These are phyloP conservation scores for Carex pumila DNA, from an alignment of 176 grass and related monocot genomes.

Conservation along the genomic window DNA sequence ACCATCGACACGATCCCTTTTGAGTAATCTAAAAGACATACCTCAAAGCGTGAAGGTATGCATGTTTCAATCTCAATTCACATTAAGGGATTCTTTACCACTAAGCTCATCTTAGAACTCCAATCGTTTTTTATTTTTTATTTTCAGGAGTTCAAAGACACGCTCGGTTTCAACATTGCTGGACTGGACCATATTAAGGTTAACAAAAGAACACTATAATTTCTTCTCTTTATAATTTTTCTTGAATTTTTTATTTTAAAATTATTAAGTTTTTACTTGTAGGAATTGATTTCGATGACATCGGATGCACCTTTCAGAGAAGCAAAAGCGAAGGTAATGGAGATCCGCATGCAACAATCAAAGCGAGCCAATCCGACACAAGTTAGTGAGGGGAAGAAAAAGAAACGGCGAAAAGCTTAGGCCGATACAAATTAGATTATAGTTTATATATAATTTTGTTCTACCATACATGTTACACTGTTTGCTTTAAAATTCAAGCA, in stretches of 20 bases:
- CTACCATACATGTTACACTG: not conserved
- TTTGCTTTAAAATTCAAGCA: constrained; percentile 16
- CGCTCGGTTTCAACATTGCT: constrained; percentile 82
- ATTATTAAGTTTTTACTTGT: constrained; percentile 10
- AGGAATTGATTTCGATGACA: constrained; percentile 67
- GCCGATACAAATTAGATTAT: constrained; percentile 8
- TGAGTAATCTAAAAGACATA: constrained; percentile 51
- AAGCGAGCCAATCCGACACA: constrained; percentile 31
- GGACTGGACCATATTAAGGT: constrained; percentile 93
- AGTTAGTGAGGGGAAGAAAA: constrained; percentile 45
- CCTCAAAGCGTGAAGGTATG: constrained; percentile 68
- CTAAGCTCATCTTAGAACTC: not conserved
- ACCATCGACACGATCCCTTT: constrained; percentile 52
- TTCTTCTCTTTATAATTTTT: not conserved
- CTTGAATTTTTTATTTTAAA: not conserved
- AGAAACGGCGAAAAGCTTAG: constrained; percentile 41
- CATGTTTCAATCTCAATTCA: not conserved
- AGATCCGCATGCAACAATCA: constrained; percentile 56
- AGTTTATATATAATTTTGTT: not conserved
- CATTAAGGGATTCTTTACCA: not conserved
- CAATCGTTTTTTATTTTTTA: not conserved
- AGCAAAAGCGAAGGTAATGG: constrained; percentile 69
- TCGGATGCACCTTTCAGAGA: constrained; percentile 91
- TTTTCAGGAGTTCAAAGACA: constrained; percentile 69
- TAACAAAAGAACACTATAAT: not conserved